These are phyloP conservation scores for Lyophyllum shimeji DNA, from an alignment of 768 basidiomycete species.

Conservation along the genomic window DNA sequence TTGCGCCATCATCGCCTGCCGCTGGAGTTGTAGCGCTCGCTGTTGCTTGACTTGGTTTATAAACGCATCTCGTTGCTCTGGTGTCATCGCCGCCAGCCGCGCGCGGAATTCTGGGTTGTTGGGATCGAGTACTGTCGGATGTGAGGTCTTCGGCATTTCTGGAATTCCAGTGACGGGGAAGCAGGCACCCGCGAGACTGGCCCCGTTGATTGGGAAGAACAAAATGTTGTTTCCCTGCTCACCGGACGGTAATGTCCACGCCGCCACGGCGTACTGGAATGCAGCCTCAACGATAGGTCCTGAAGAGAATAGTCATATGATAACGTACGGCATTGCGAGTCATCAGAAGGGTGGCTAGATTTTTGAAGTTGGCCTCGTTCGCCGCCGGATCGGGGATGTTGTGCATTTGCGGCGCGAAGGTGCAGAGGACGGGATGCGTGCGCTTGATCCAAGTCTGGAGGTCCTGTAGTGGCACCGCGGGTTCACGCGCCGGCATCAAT, in stretches of 20 bases:
- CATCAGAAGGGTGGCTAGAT: slow-evolving; percentile 40
- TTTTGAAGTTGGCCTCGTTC: slow-evolving; percentile 44
- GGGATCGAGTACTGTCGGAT: slow-evolving; percentile 6
- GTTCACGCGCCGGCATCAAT: slow-evolving; percentile 40
- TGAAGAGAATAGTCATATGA: background rate
- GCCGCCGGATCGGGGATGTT: slow-evolving; percentile 29
- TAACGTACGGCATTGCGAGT: slow-evolving; percentile 45
- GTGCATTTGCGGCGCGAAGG: slow-evolving; percentile 32
- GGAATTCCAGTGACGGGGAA: slow-evolving; percentile 42
- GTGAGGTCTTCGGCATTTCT: slow-evolving; percentile 26
- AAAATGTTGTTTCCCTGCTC: slow-evolving; percentile 34
- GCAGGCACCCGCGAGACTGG: slow-evolving; percentile 29
- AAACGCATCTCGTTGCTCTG: slow-evolving; percentile 23
- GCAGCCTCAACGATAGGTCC: background rate
- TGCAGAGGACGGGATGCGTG: slow-evolving; percentile 39
- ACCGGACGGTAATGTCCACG: slow-evolving; percentile 35
- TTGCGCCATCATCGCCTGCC: slow-evolving; percentile 7
- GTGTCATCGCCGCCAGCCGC: slow-evolving; percentile 23
- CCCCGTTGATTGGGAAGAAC: slow-evolving; percentile 31
- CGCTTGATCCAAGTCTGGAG: slow-evolving; percentile 49
- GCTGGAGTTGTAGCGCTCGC: slow-evolving; percentile 4
- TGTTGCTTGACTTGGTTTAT: slow-evolving; percentile 18
- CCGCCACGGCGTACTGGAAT: slow-evolving; percentile 37
- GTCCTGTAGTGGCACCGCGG: slow-evolving; percentile 35
- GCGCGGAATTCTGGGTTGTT: slow-evolving; percentile 16